Evolutionary conservation across 139 green algal genomes (phyloP), one percentile per base, ranked within the genome.

Genomic region (Chlorella sp.): DNA sequence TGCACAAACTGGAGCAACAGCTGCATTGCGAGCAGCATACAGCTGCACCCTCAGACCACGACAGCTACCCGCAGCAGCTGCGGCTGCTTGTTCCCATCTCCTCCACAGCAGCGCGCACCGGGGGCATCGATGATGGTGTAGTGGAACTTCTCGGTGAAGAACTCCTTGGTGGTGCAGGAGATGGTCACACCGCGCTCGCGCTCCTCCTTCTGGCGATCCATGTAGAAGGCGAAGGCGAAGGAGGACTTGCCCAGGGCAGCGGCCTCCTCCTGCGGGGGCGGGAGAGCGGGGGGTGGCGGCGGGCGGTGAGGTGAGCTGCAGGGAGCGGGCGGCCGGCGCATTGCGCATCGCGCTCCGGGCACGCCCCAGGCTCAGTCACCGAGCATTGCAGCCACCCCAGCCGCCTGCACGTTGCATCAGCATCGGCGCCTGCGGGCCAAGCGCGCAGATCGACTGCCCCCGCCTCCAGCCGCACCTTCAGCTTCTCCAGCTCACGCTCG

Each of bases 111-210:
- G 9, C 30, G 16, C 87, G 70, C 78, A 94, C 90, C 94, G 21
- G 95, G 96, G 81, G 95, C 95, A 83, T 98, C 96, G 83, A 98
- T 98, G 92, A 98, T 96, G 85, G 97, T 99, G 96, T 97, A 99
- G 95, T 99, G 96, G 89, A 95, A 99, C 79, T 97, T 98, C 47
- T 95, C 94, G 5, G 97, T 99, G 94, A 98, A 98, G 94, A 99
- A 99, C 97, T 99, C 97, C 96, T 98, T 98, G 92, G 97, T 98
- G 80, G 96, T 98, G 95, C 96, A 98, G 75, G 97, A 92, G 83
- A 98, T 98, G 93, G 96, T 98, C 87, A 98, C 94, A 94, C 96
- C 96, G 85, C 96, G 95, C 89, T 97, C 96, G 78, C 95, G 94
- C 94, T 98, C 96, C 85, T 96, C 97, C 94, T 98, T 98, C 71